Conservation (phyloP, 306 rosid genomes). For the Trifolium subterraneum region DNA sequence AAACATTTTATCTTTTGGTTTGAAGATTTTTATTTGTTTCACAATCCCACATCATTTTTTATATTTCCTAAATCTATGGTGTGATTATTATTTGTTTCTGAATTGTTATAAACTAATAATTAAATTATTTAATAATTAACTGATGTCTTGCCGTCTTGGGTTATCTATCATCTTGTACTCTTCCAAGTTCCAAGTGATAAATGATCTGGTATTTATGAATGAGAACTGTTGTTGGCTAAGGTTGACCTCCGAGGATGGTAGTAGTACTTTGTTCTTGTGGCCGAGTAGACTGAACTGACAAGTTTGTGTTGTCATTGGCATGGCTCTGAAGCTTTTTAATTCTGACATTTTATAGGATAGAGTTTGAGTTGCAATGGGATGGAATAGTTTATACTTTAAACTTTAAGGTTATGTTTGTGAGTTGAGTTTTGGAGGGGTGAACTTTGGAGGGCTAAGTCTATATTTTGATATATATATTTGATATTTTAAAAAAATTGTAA, state of each 20-base stretch:
- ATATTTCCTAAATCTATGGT: conserved; percentile 4
- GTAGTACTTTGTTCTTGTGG: conserved; percentile 15
- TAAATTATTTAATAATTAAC: background rate
- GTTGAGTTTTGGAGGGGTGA: too few relatives aligned
- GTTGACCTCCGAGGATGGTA: background rate
- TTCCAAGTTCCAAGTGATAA: background rate
- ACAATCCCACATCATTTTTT: conserved; percentile 15
- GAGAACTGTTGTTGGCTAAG: conserved; percentile 1
- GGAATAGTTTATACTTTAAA: too few relatives aligned
- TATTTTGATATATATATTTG: too few relatives aligned
- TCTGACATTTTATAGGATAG: too few relatives aligned
- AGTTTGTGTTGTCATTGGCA: conserved; percentile 2
- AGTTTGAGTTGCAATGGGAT: too few relatives aligned
- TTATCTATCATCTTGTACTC: background rate
- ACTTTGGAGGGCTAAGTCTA: too few relatives aligned
- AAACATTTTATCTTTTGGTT: conserved; percentile 14
- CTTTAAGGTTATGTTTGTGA: background rate
- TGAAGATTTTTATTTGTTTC: background rate
- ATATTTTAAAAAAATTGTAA: too few relatives aligned
- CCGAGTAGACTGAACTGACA: conserved; percentile 3
- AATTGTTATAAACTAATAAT: background rate
- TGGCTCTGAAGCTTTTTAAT: background rate
- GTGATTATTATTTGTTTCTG: background rate
- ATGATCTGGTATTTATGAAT: conserved; percentile 7
- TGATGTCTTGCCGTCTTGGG: background rate